Percentiles rank a stretch among this genome's conserved stretches.
These are phyloP conservation scores for Tuber umbilicatum DNA, from an alignment of 495 filamentous ascomycete genomes.

Conservation along the genomic window DNA sequence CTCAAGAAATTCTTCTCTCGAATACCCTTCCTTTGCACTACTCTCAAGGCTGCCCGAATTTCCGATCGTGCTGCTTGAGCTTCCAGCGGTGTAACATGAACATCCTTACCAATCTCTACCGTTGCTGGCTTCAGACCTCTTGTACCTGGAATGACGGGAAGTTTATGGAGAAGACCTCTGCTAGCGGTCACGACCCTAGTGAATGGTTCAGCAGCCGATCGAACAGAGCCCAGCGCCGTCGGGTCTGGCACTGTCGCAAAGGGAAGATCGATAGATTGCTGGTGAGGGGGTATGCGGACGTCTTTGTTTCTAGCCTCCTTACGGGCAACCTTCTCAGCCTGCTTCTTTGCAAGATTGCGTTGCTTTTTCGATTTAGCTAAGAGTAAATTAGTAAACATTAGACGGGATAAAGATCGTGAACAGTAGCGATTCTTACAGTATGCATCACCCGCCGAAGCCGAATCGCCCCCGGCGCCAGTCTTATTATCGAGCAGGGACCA, in stretches of 20 bases:
- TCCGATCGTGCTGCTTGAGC: slow-evolving; percentile 58
- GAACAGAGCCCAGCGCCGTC: slow-evolving; percentile 2
- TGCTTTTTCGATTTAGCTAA: slow-evolving; percentile 75
- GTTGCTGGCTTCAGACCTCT: slow-evolving; percentile 45
- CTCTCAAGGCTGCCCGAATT: slow-evolving; percentile 63
- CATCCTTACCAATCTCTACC: slow-evolving; percentile 44
- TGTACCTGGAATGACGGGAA: slow-evolving; percentile 42
- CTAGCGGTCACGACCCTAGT: slow-evolving; percentile 27
- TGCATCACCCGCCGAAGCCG: slow-evolving; percentile 53
- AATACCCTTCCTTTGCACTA: slow-evolving; percentile 68
- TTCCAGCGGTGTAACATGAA: slow-evolving; percentile 54
- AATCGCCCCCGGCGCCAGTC: slow-evolving; percentile 43
- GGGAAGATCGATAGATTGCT: slow-evolving; percentile 80
- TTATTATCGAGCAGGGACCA: slow-evolving; percentile 65
- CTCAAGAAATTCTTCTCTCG: slow-evolving; percentile 88
- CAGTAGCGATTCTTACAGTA: slow-evolving; percentile 58
- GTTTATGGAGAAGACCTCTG: slow-evolving; percentile 18
- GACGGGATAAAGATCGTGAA: not conserved
- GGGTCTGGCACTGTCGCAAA: slow-evolving; percentile 46
- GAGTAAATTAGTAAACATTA: slow-evolving; percentile 11
- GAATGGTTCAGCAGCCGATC: slow-evolving; percentile 5
- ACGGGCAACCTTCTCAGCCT: slow-evolving; percentile 56
- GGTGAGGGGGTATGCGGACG: slow-evolving; percentile 70
- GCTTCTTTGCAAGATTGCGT: slow-evolving; percentile 60
- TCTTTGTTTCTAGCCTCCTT: slow-evolving; percentile 58